phyloP scores from a whole-genome alignment of 1,284 basidiomycete genomes.

The Cryptococcus sp. region DNA sequence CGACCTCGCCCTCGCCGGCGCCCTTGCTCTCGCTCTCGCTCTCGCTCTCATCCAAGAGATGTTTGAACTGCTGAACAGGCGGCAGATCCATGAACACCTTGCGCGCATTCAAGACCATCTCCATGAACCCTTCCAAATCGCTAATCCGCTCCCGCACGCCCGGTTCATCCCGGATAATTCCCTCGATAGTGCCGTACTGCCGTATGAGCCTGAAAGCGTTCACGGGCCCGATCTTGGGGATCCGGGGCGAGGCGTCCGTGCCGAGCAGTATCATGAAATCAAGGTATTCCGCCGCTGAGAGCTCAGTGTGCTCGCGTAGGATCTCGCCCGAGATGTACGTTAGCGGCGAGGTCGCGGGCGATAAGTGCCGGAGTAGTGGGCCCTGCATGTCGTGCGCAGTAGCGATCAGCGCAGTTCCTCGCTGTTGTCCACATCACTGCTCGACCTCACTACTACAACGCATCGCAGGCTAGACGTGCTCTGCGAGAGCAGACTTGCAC shows the following conservation, averaged over 20 bases:
- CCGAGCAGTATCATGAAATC: constrained; percentile 84
- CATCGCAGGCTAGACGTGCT: no score
- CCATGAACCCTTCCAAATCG: constrained; percentile 37
- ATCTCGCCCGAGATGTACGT: constrained; percentile 64
- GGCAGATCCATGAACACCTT: constrained; percentile 48
- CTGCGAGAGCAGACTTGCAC: constrained; percentile 8
- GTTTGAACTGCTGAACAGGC: constrained; percentile 16
- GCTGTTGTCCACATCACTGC: neutral
- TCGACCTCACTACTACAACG: neutral
- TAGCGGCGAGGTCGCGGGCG: constrained; percentile 63
- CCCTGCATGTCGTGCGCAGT: constrained; percentile 57
- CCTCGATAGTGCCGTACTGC: constrained; percentile 71
- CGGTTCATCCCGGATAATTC: constrained; percentile 59
- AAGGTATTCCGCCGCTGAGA: constrained; percentile 64
- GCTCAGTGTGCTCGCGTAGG: constrained; percentile 58
- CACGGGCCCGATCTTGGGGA: constrained; percentile 73
- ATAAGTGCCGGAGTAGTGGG: constrained; percentile 73
- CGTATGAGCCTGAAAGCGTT: constrained; percentile 72
- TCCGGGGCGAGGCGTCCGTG: constrained; percentile 82
- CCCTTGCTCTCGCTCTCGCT: constrained; percentile 7
- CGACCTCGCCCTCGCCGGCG: constrained; percentile 13
- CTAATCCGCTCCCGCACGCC: constrained; percentile 23
- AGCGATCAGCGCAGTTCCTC: neutral
- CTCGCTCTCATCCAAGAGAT: constrained; percentile 3
- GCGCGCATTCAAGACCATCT: constrained; percentile 43